Percentiles rank a stretch among this genome's conserved stretches.
phyloP scores from a whole-genome alignment of 2,329 filamentous ascomycete species.

The Exophiala dermatitidis region DNA sequence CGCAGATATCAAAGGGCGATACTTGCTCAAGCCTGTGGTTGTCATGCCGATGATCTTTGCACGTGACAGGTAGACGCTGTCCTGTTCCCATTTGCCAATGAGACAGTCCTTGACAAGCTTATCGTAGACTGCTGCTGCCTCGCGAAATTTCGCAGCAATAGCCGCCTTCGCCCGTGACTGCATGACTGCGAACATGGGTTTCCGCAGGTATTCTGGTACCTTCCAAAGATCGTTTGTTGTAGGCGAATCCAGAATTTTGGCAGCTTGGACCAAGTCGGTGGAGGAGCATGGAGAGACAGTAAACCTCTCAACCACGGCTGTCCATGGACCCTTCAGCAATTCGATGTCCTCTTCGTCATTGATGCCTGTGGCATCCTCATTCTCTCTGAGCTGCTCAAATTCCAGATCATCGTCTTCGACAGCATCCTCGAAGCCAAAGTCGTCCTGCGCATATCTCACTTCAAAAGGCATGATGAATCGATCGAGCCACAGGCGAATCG shows the following conservation, averaged over 20 bases:
- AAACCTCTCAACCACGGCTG: slow-evolving; percentile 40
- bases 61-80: slow-evolving; percentile 55
- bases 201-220: slow-evolving; percentile 51
- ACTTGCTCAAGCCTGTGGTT: slow-evolving; percentile 74
- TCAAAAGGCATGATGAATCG: slow-evolving; percentile 44
- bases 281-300: slow-evolving; percentile 25
- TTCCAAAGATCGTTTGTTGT: slow-evolving; percentile 52
- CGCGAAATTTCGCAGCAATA: slow-evolving; percentile 44
- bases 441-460: slow-evolving; percentile 40
- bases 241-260: slow-evolving; percentile 28
- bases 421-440: slow-evolving; percentile 45
- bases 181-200: slow-evolving; percentile 60
- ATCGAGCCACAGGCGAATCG: slow-evolving; percentile 53
- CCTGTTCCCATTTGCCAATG: slow-evolving; percentile 52
- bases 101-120: slow-evolving; percentile 47
- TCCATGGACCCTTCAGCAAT: slow-evolving; percentile 42
- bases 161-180: slow-evolving; percentile 48
- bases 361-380: slow-evolving; percentile 50
- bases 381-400: slow-evolving; percentile 53
- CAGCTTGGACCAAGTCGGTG: slow-evolving; percentile 33
- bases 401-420: slow-evolving; percentile 54
- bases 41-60: slow-evolving; percentile 60
- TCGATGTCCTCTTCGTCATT: slow-evolving; percentile 50
- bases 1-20: slow-evolving; percentile 61
- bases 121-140: slow-evolving; percentile 46